Evolutionary conservation across 2,329 filamentous ascomycete genomes (phyloP).

Genomic region (Penicillium sp.): DNA sequence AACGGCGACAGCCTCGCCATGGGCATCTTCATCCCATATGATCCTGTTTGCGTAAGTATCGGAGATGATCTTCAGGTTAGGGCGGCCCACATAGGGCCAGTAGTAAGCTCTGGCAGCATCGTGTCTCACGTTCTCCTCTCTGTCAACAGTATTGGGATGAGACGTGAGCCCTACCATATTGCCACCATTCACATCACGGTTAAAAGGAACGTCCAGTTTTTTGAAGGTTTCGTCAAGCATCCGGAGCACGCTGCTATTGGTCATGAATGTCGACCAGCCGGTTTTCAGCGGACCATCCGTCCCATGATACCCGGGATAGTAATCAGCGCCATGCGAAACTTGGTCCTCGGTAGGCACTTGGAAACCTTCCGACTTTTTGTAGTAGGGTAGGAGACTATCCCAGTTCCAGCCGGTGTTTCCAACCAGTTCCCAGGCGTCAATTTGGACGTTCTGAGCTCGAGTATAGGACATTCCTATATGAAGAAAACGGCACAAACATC

Average conservation of each 20-base stretch:
- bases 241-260: conserved; percentile 22
- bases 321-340: conserved; percentile 23
- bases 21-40: conserved; percentile 30
- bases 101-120: conserved; percentile 48
- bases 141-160: conserved; percentile 42
- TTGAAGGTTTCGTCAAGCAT: conserved; percentile 38
- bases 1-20: conserved; percentile 19
- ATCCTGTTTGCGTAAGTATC: conserved; percentile 42
- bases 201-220: conserved; percentile 36
- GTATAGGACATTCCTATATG: conserved; percentile 36
- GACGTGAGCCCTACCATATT: conserved; percentile 42
- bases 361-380: conserved; percentile 28
- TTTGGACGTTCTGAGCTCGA: conserved; percentile 34
- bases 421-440: conserved; percentile 35
- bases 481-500: background rate
- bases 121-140: conserved; percentile 36
- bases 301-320: conserved; percentile 27
- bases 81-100: conserved; percentile 38
- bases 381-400: conserved; percentile 29
- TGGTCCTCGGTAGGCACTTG: conserved; percentile 24
- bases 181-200: conserved; percentile 43
- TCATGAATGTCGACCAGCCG: conserved; percentile 22
- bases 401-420: conserved; percentile 34
- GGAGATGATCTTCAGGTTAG: conserved; percentile 43
- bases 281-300: conserved; percentile 28